phyloP scores from a whole-genome alignment of 208 protist genomes.

The Leishmania braziliensis region DNA sequence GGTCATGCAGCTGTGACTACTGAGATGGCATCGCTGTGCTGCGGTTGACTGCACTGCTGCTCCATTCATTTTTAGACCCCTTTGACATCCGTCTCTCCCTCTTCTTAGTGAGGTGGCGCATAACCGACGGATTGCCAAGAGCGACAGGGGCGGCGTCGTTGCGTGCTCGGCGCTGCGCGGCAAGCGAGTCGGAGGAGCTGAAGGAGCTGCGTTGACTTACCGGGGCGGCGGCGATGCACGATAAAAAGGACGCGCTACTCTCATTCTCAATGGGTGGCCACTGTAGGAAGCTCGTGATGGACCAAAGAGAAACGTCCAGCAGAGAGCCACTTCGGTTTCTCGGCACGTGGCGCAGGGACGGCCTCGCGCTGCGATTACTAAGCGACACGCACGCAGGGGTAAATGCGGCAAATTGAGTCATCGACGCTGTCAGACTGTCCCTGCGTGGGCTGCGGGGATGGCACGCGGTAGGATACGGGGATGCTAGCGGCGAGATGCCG shows the following conservation, averaged over 20 bases:
- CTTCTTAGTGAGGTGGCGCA: neutral
- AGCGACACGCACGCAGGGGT: neutral
- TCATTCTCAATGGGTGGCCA: neutral
- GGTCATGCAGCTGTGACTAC: neutral
- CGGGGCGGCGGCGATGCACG: neutral
- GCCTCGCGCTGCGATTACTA: neutral
- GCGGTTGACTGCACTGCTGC: neutral
- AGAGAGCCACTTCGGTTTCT: neutral
- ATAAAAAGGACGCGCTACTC: neutral
- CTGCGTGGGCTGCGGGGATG: neutral
- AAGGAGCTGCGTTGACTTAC: neutral
- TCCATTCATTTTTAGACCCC: neutral
- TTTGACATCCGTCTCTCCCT: conserved; percentile 4
- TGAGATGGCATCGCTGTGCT: neutral
- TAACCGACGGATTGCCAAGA: neutral
- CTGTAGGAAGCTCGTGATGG: neutral
- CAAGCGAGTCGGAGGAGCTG: neutral
- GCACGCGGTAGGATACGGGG: neutral
- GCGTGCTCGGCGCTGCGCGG: neutral
- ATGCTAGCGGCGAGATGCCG: neutral
- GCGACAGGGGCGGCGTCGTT: neutral
- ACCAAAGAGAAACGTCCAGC: no score
- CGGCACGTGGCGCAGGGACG: neutral
- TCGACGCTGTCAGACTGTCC: neutral
- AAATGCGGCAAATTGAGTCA: neutral